Conservation (phyloP, 2,329 filamentous ascomycete genomes). For the Calcarisporium arbuscula region DNA sequence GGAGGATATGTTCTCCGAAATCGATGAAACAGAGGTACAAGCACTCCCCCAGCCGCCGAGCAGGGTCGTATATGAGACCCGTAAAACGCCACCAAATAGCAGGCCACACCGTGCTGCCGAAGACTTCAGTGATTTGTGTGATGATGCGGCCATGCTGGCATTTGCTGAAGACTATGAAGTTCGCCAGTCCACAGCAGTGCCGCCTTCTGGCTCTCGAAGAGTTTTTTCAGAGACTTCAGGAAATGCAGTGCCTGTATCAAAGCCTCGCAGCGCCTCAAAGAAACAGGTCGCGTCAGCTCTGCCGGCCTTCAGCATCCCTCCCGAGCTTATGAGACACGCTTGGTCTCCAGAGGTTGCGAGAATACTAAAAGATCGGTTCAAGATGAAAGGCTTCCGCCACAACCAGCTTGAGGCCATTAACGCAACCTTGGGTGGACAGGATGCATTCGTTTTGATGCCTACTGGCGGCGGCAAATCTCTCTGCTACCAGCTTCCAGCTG, state of each 20-base stretch:
- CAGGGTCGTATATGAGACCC: slow-evolving; percentile 4
- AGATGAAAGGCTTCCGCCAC: slow-evolving; percentile 77
- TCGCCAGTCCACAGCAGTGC: slow-evolving; percentile 24
- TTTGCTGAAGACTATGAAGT: slow-evolving; percentile 45
- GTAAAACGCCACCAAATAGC: slow-evolving; percentile 3
- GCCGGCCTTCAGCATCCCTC: slow-evolving; percentile 32
- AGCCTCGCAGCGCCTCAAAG: slow-evolving; percentile 25
- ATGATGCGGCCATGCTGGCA: slow-evolving; percentile 46
- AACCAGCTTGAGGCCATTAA: slow-evolving; percentile 97
- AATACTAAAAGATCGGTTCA: slow-evolving; percentile 76
- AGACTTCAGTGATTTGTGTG: slow-evolving; percentile 41
- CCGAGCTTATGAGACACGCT: slow-evolving; percentile 55
- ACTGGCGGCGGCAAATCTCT: slow-evolving; percentile 95
- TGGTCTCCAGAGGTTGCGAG: slow-evolving; percentile 85
- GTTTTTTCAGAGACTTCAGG: slow-evolving; percentile 44
- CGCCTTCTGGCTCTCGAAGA: slow-evolving; percentile 22
- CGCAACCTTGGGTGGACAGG: slow-evolving; percentile 77
- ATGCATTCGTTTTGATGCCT: slow-evolving; percentile 95
- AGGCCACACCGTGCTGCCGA: slow-evolving; percentile 18
- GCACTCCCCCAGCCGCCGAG: slow-evolving; percentile 7
- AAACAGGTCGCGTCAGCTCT: slow-evolving; percentile 19
- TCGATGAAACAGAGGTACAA: slow-evolving; percentile 21
- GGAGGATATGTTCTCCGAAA: slow-evolving; percentile 22
- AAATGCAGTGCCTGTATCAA: slow-evolving; percentile 29
- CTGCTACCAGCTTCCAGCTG: slow-evolving; percentile 90